phyloP scores from a whole-genome alignment of 2,329 filamentous ascomycete species.

The Penicillium hesseltinei region DNA sequence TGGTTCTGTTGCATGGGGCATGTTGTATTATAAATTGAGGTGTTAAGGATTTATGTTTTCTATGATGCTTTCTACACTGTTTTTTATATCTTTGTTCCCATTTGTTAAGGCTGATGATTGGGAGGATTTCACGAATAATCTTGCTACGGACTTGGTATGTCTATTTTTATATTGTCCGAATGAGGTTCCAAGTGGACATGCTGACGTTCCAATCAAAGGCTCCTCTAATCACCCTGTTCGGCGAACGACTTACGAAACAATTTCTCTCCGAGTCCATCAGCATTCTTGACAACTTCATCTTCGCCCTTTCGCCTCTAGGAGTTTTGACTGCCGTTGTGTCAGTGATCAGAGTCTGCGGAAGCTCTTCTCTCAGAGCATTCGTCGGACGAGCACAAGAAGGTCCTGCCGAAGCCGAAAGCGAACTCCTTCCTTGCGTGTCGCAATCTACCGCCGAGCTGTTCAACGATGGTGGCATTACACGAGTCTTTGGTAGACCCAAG shows the following conservation, averaged over 20 bases:
- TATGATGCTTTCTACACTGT: conserved; percentile 7
- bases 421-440: conserved; percentile 50
- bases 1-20: too few relatives aligned
- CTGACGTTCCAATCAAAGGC: conserved; percentile 20
- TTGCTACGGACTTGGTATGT: conserved; percentile 40
- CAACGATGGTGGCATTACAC: conserved; percentile 42
- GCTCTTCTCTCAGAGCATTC: conserved; percentile 44
- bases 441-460: conserved; percentile 48
- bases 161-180: background rate
- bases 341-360: conserved; percentile 48
- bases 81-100: conserved; percentile 19
- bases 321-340: conserved; percentile 47
- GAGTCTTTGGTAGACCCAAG: conserved; percentile 36
- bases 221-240: conserved; percentile 44
- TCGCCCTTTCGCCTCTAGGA: conserved; percentile 49
- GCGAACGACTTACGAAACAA: conserved; percentile 50
- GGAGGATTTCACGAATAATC: conserved; percentile 42
- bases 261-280: conserved; percentile 47
- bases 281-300: conserved; percentile 45
- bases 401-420: conserved; percentile 40
- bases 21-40: background rate
- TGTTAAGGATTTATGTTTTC: conserved; percentile 3
- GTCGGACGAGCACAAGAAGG: conserved; percentile 49
- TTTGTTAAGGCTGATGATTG: conserved; percentile 30
- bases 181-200: background rate